phyloP scores from a whole-genome alignment of 352 stramenopile genomes.

The Globisporangium mamillatum region DNA sequence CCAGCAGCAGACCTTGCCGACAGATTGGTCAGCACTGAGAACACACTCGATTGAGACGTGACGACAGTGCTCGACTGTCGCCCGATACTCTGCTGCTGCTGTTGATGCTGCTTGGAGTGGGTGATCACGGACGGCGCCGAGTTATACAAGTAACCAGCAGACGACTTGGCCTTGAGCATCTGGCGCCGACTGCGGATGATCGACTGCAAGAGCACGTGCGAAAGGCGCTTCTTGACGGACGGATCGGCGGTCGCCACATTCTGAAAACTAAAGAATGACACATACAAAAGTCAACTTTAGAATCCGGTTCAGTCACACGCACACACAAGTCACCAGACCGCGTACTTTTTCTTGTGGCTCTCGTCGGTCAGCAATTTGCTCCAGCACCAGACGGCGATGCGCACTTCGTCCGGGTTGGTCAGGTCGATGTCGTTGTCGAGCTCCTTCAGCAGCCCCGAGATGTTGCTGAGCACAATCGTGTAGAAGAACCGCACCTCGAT shows the following conservation, averaged over 20 bases:
- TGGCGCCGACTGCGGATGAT: slow-evolving; percentile 72
- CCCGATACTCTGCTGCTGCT: background rate
- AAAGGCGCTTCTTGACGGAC: slow-evolving; percentile 32
- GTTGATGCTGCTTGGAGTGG: background rate
- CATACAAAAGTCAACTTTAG: slow-evolving; percentile 9
- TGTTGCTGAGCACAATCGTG: slow-evolving; percentile 42
- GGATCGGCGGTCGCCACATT: slow-evolving; percentile 26
- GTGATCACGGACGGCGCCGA: background rate
- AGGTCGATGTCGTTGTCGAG: slow-evolving; percentile 62
- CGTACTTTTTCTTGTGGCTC: slow-evolving; percentile 38
- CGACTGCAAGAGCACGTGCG: slow-evolving; percentile 51
- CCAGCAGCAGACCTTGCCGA: background rate
- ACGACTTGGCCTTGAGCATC: slow-evolving; percentile 69
- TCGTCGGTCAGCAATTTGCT: slow-evolving; percentile 52
- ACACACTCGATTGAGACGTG: slow-evolving; percentile 5
- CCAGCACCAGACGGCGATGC: slow-evolving; percentile 74
- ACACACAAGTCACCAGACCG: background rate
- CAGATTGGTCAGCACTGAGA: background rate
- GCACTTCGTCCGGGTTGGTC: slow-evolving; percentile 63
- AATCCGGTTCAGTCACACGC: background rate
- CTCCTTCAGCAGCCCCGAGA: slow-evolving; percentile 38
- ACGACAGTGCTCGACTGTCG: background rate
- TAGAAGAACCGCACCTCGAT: slow-evolving; percentile 65
- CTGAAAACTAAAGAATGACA: slow-evolving; percentile 31
- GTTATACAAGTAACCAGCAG: slow-evolving; percentile 7